These are phyloP conservation scores for Pyrenochaeta sp. DNA, from an alignment of 2,329 filamentous ascomycete genomes.

Conservation along the genomic window DNA sequence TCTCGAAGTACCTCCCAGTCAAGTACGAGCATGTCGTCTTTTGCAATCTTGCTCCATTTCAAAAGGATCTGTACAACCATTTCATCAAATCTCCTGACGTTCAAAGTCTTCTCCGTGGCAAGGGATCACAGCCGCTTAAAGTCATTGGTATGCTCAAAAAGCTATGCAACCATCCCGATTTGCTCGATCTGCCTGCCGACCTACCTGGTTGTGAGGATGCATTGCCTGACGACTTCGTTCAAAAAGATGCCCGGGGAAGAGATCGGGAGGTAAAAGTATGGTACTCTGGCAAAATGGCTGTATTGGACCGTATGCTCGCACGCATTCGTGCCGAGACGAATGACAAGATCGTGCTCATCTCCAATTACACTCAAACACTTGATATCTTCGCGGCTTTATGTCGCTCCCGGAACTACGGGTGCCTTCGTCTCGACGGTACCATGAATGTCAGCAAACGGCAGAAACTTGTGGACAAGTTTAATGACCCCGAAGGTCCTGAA, in stretches of 20 bases:
- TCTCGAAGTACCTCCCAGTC: slow-evolving; percentile 96
- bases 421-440: slow-evolving; percentile 88
- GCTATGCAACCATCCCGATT: slow-evolving; percentile 96
- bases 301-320: slow-evolving; percentile 96
- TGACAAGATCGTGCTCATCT: slow-evolving; percentile 98
- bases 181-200: slow-evolving; percentile 83
- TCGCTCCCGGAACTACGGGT: slow-evolving; percentile 83
- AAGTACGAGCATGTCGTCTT: slow-evolving; percentile 99
- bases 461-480: slow-evolving; percentile 97
- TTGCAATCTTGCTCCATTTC: slow-evolving; percentile 92
- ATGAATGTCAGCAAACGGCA: slow-evolving; percentile 98
- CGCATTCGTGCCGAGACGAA: slow-evolving; percentile 95
- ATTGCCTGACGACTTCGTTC: slow-evolving; percentile 87
- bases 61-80: slow-evolving; percentile 92
- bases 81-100: slow-evolving; percentile 97
- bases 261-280: slow-evolving; percentile 92
- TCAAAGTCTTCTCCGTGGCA: slow-evolving; percentile 87
- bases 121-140: slow-evolving; percentile 94
- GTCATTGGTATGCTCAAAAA: slow-evolving; percentile 98
- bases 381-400: slow-evolving; percentile 94
- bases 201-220: slow-evolving; percentile 84
- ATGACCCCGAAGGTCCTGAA: slow-evolving; percentile 87
- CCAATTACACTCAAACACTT: slow-evolving; percentile 96
- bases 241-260: slow-evolving; percentile 84
- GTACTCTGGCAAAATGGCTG: slow-evolving; percentile 98